These are phyloP conservation scores for Colletotrichum graminicola DNA, from an alignment of 2,329 filamentous ascomycete species.

Conservation along the genomic window DNA sequence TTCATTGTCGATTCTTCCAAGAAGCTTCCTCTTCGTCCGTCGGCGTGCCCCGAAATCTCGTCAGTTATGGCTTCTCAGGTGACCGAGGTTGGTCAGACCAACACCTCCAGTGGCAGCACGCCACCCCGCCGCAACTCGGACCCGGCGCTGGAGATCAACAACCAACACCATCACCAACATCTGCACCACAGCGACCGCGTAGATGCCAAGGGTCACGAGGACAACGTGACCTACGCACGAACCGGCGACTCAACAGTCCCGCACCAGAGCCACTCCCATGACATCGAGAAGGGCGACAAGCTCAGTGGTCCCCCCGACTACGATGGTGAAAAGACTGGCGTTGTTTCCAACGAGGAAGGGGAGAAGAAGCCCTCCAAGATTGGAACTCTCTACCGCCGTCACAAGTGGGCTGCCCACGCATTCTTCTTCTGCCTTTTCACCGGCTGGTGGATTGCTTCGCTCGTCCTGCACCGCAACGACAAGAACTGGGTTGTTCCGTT, in stretches of 20 bases:
- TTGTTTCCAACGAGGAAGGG: slow-evolving; percentile 47
- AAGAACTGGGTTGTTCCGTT: slow-evolving; percentile 88
- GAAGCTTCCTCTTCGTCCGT: not conserved
- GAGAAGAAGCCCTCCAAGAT: slow-evolving; percentile 45
- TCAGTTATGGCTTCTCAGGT: slow-evolving; percentile 37
- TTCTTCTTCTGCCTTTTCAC: slow-evolving; percentile 60
- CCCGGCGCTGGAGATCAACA: slow-evolving; percentile 52
- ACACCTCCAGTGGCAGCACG: slow-evolving; percentile 29
- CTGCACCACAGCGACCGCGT: slow-evolving; percentile 56
- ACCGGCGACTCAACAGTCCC: slow-evolving; percentile 55
- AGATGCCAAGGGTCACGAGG: slow-evolving; percentile 50
- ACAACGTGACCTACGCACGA: slow-evolving; percentile 63
- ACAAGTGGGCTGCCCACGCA: slow-evolving; percentile 61
- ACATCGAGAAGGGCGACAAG: slow-evolving; percentile 46
- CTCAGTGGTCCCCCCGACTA: slow-evolving; percentile 51
- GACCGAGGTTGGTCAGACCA: slow-evolving; percentile 35
- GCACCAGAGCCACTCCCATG: slow-evolving; percentile 48
- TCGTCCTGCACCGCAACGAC: slow-evolving; percentile 78
- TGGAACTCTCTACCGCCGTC: slow-evolving; percentile 58
- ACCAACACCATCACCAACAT: slow-evolving; percentile 60
- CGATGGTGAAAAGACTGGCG: slow-evolving; percentile 55
- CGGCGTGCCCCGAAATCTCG: slow-evolving; percentile 15
- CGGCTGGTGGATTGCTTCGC: slow-evolving; percentile 81
- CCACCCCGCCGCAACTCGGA: slow-evolving; percentile 48
- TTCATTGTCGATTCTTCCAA: not conserved